Evolutionary conservation across 495 filamentous ascomycete species (phyloP).

Genomic region (Ascodesmis nigricans): DNA sequence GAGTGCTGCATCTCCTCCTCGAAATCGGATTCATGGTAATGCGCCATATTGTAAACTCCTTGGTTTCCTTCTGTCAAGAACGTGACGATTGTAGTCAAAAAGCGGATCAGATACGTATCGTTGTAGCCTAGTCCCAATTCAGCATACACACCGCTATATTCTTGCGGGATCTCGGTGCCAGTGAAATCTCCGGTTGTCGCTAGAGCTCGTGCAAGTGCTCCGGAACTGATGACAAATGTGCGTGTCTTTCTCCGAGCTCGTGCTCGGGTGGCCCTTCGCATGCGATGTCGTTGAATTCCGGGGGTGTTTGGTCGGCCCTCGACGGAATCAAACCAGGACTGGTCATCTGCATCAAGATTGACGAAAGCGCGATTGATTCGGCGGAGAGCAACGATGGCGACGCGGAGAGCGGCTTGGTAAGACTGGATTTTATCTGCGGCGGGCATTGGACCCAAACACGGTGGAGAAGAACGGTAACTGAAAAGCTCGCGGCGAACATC

Average conservation of each 20-base stretch:
- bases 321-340: constrained; percentile 23
- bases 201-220: constrained; percentile 34
- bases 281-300: no score
- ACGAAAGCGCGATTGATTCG: constrained; percentile 10
- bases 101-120: no score
- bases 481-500: constrained; percentile 39
- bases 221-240: constrained; percentile 47
- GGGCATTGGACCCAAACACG: background rate
- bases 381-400: constrained; percentile 5
- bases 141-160: no score
- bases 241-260: constrained; percentile 35
- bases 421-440: constrained; percentile 7
- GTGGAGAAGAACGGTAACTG: constrained; percentile 16
- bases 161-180: no score
- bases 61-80: constrained; percentile 9
- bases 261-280: constrained; percentile 37
- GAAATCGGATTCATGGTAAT: no score
- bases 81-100: constrained; percentile 11
- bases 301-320: no score
- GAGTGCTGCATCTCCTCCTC: no score
- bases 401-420: constrained; percentile 11
- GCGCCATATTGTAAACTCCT: no score
- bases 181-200: no score
- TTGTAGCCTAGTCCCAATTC: no score
- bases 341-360: constrained; percentile 8